Evolutionary conservation across 352 stramenopile genomes (phyloP), one percentile per base, ranked within the genome.

Genomic region (Phytophthora quininea): DNA sequence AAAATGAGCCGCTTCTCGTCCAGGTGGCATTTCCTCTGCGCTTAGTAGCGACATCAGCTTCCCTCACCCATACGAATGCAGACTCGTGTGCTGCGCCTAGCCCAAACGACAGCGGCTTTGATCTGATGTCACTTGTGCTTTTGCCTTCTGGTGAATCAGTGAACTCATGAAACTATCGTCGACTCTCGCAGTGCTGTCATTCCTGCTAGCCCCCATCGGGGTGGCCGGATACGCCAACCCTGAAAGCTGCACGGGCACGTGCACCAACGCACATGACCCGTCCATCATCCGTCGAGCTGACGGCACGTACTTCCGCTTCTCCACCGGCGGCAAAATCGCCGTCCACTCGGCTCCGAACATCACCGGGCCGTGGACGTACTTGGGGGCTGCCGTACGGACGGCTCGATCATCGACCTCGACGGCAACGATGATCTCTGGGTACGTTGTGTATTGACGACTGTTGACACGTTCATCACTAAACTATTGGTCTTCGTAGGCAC

Each of bases 231-330:
- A 76, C 33, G 33, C 71, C 15, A 73, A 62, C 30, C 67, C 71
- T 0, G 49, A 69, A 43, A 48, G 49, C 8, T 79, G 71, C 38
- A 60, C 58, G 31, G 71, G 71, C 3, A 65, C 59, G 38, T 79
- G 70, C 33, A 74, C 62, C 40, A 85, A 88, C 29, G 65, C 76
- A 1, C 79, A 88, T 58, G 76, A 88, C 37, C 76, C 79, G 10
- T 77, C 79, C 40, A 83, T 88, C 49, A 84, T 85, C 53, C 74
- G 76, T 27, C 71, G 74, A 27, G 48, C 59, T n/a, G 71, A 88
- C 54, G 76, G 79, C 55, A 88, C 68, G 14, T 88, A 88, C 64
- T 88, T 83, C 55, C 76, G 76, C 29, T 85, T 88, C 69, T 83
- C 74, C 3, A 88, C 79, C 0, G 76, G 76, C n/a, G 72, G 68